Conservation (phyloP, 148 eudicot genomes). For the Rhododendron griersonianum region DNA sequence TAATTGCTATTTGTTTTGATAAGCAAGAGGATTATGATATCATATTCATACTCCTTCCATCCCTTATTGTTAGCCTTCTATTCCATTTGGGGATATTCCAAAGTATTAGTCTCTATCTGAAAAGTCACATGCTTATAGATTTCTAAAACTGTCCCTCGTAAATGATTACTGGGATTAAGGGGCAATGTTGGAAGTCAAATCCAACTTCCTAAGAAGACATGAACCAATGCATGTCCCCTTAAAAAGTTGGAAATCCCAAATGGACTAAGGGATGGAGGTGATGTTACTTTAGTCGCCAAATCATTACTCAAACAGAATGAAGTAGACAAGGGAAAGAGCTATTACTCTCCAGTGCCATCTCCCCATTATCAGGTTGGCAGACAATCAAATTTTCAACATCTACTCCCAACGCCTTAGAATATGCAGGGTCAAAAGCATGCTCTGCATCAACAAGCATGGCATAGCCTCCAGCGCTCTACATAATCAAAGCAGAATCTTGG, state of each 20-base stretch:
- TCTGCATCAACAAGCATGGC: constrained; percentile 99
- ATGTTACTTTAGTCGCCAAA: not conserved
- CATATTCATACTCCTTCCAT: not conserved
- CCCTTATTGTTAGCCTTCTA: not conserved
- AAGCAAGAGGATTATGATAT: not conserved
- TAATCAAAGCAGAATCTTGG: constrained; percentile 5
- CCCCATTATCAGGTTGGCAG: constrained; percentile 98
- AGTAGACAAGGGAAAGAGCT: constrained; percentile 18
- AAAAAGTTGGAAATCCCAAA: not conserved
- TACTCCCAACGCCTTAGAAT: constrained; percentile 86
- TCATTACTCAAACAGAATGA: constrained; percentile 2
- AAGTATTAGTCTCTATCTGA: not conserved
- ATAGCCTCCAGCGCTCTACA: constrained; percentile 82
- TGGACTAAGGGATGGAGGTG: not conserved
- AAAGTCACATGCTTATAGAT: not conserved
- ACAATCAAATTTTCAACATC: constrained; percentile 96
- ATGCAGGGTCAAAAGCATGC: constrained; percentile 97
- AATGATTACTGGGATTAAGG: not conserved
- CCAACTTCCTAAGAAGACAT: not conserved
- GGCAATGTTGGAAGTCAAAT: not conserved
- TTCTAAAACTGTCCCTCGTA: not conserved
- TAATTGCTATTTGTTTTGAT: not conserved
- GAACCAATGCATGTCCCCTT: not conserved
- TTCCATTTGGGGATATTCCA: not conserved
- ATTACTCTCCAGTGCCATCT: constrained; percentile 97